Conservation (phyloP, 805 yeast genomes). For the Ogataea wickerhamii region DNA sequence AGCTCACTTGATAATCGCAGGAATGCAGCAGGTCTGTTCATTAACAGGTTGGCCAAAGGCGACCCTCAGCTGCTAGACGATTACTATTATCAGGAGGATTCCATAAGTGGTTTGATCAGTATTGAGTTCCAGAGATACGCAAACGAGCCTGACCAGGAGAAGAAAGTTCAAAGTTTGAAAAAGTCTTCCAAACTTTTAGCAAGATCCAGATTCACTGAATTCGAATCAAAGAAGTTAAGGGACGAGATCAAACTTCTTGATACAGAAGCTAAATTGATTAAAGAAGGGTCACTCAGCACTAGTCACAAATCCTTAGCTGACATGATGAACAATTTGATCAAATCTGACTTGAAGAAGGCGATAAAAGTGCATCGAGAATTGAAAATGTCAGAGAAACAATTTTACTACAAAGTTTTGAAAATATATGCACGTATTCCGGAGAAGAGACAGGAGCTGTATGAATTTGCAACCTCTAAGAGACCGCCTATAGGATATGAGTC, state of each 20-base stretch:
- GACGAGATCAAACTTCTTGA: slow-evolving; percentile 43
- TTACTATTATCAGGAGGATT: slow-evolving; percentile 64
- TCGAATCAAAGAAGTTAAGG: slow-evolving; percentile 39
- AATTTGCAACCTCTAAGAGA: slow-evolving; percentile 47
- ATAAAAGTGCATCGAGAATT: slow-evolving; percentile 47
- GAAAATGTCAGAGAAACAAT: slow-evolving; percentile 54
- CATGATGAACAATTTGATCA: slow-evolving; percentile 44
- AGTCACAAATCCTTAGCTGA: slow-evolving; percentile 38
- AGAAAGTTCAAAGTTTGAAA: slow-evolving; percentile 24
- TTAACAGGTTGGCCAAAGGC: slow-evolving; percentile 29
- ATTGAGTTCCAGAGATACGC: slow-evolving; percentile 31
- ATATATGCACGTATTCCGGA: slow-evolving; percentile 44
- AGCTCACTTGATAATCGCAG: slow-evolving; percentile 52
- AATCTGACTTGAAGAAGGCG: slow-evolving; percentile 48
- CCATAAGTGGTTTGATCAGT: slow-evolving; percentile 43
- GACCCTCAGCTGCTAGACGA: slow-evolving; percentile 44
- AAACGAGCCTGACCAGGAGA: slow-evolving; percentile 24
- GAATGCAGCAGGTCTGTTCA: slow-evolving; percentile 39
- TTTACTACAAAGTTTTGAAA: slow-evolving; percentile 51
- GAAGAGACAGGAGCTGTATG: slow-evolving; percentile 50
- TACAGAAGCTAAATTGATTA: slow-evolving; percentile 39
- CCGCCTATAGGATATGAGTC: slow-evolving; percentile 73
- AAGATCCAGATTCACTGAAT: slow-evolving; percentile 31
- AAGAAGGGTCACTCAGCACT: slow-evolving; percentile 1
- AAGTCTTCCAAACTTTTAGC: slow-evolving; percentile 29